Evolutionary conservation across 2,329 filamentous ascomycete species (phyloP), one percentile per base, ranked within the genome.

Genomic region (Aspergillus ochraceus): DNA sequence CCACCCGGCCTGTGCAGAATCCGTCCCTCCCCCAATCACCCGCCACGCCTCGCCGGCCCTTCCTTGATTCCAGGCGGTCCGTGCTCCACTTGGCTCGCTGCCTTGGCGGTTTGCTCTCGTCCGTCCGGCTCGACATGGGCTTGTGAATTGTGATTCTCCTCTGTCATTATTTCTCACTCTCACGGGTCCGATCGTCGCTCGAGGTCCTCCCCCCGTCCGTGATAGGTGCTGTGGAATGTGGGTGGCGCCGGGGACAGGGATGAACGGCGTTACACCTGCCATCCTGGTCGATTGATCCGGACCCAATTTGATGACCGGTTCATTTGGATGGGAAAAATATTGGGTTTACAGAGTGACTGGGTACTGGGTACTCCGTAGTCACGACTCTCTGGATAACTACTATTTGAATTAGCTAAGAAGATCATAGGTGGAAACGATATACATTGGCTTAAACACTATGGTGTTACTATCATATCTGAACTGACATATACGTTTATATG

Each of bases 1-100:
- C 59, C 52, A 52, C 59, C 39, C 36, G 52, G 52, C 52, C 49
- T 55, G 36, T 58, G 55, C 55, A 58, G 55, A 58, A 58, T 39
- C 12, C 9, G n/a, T 17, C 39, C 17, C 12, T 47, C 50, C 49
- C 32, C 55, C 49, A 58, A 42, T 42, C 36, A 42, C 36, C 36
- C 12, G 17, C 36, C 36, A n/a, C n/a, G 39, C 52, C 52, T 26
- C 46, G 22, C 36, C 46, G 36, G 24, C 32, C 26, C 26, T 20
- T 55, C 19, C 53, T 55, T 55, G 53, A 47, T 47, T 47, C 45
- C 45, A 22, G 45, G 11, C 36, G 45, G 45, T 47, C 45, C 45
- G 45, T 47, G n/a, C 39, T 19, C 14, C n/a, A 29, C 26, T 29
- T 29, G 26, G 26, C 26, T 29, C 26, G 26, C 26, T 29, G 36